phyloP scores from a whole-genome alignment of 345 rosid species.

The Citrus sp. region DNA sequence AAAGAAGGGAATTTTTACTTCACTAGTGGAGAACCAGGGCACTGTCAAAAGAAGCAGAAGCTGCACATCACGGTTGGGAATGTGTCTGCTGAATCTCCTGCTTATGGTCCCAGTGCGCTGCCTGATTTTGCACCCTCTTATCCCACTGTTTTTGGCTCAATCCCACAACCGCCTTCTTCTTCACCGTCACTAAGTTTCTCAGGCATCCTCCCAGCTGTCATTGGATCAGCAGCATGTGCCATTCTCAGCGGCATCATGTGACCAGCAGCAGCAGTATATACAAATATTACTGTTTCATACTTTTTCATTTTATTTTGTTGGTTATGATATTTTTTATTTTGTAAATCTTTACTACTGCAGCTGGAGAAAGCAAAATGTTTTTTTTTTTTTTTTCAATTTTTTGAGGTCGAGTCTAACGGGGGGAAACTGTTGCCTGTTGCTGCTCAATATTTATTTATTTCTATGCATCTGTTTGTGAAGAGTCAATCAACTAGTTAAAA shows the following conservation, averaged over 20 bases:
- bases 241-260: conserved; percentile 37
- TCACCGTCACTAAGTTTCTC: conserved; percentile 25
- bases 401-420: neutral
- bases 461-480: neutral
- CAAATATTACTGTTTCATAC: too few relatives aligned
- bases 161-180: conserved; percentile 59
- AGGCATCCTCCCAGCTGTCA: conserved; percentile 27
- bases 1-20: conserved; percentile 62
- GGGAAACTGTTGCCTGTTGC: neutral
- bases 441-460: too few relatives aligned
- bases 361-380: conserved; percentile 6
- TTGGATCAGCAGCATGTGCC: conserved; percentile 40
- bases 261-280: neutral
- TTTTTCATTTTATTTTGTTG: neutral
- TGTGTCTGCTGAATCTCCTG: conserved; percentile 52
- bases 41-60: conserved; percentile 87
- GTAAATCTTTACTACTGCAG: neutral
- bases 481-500: neutral
- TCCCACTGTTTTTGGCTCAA: conserved; percentile 67
- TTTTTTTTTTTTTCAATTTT: neutral
- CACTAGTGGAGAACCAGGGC: conserved; percentile 79
- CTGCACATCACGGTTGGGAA: conserved; percentile 61
- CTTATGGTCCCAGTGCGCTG: conserved; percentile 41
- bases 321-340: neutral
- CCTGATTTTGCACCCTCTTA: conserved; percentile 64